Percentiles rank a stretch among this genome's conserved stretches.
Evolutionary conservation across 371 early-diverging fungal genomes (phyloP).

Genomic region (Phascolomyces articulosus): DNA sequence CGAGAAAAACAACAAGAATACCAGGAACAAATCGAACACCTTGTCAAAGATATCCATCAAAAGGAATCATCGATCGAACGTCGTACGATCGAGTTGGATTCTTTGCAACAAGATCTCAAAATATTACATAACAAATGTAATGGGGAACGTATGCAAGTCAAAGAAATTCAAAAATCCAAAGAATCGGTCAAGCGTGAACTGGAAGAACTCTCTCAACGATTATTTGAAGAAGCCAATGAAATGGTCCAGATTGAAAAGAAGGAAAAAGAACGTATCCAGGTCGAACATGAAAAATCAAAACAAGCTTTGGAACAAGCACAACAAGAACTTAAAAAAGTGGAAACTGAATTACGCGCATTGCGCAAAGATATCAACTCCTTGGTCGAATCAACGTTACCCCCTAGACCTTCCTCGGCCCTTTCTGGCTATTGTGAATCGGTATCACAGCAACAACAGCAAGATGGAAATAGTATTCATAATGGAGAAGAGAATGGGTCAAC

Average conservation of each 20-base stretch:
- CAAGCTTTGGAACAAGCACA: slow-evolving; percentile 47
- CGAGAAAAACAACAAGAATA: slow-evolving; percentile 8
- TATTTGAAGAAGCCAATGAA: slow-evolving; percentile 90
- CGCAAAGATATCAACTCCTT: slow-evolving; percentile 24
- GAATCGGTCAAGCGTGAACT: slow-evolving; percentile 70
- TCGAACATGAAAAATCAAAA: slow-evolving; percentile 60
- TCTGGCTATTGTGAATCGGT: neutral
- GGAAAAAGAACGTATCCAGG: slow-evolving; percentile 46
- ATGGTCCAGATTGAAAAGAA: slow-evolving; percentile 81
- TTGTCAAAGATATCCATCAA: neutral
- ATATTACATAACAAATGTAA: slow-evolving; percentile 83
- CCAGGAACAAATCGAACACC: slow-evolving; percentile 2
- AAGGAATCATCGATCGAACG: slow-evolving; percentile 13
- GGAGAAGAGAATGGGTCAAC: neutral
- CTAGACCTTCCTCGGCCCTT: neutral
- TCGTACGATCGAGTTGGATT: slow-evolving; percentile 70
- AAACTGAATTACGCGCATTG: slow-evolving; percentile 23
- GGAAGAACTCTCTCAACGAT: slow-evolving; percentile 69
- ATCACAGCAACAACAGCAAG: slow-evolving; percentile 7
- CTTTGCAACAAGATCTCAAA: slow-evolving; percentile 77
- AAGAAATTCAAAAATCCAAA: slow-evolving; percentile 68
- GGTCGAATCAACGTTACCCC: neutral
- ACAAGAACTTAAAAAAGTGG: slow-evolving; percentile 19
- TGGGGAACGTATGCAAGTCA: slow-evolving; percentile 66
- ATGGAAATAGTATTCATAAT: neutral